Evolutionary conservation across 768 basidiomycete genomes (phyloP), one percentile per base, ranked within the genome.

Genomic region (Solioccasus polychromus): DNA sequence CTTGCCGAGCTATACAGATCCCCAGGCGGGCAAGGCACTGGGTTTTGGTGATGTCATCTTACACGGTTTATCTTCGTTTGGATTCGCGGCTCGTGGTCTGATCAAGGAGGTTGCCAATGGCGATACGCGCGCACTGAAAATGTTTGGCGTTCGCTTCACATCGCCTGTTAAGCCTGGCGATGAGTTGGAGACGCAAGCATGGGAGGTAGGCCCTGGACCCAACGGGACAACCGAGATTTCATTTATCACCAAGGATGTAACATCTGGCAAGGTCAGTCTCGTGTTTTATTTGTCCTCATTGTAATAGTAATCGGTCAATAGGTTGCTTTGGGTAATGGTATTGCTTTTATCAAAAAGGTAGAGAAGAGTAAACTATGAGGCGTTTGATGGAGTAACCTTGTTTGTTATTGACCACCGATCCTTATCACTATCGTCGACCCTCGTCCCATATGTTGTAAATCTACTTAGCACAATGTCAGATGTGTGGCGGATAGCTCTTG

Each of bases 11-110:
- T 12, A 19, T 41, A 3, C 59, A 86, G 90, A 92, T 69, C 88
- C 90, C 2, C 63, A 58, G 12, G 79, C 88, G 30, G 91, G 89
- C n/a, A 62, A 80, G 52, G 73, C 71, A 8, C 73, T 82, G 15
- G 88, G 89, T 10, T 92, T 94, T 57, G 88, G 88, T 3, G 91
- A 84, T 38, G 80, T 85, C 29, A 92, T 94, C 56, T 75, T 93
- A 3, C 91, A 94, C 59, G 91, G 91, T 23, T 74, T 93, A 20
- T 83, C 85, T 17, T 80, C 85, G 0, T 92, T 78, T 60, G 91
- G 91, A 9, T 91, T 91, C 60, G 85, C 75, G 8, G 92, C 88
- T 3, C 82, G 90, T 34, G 87, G 80, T 2, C 66, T 93, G 43
- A 71, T 94, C 50, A 74, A 76, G 46, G 72, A 74, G 2, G 73